phyloP scores from a whole-genome alignment of 768 basidiomycete genomes.

The Exsudoporus frostii region DNA sequence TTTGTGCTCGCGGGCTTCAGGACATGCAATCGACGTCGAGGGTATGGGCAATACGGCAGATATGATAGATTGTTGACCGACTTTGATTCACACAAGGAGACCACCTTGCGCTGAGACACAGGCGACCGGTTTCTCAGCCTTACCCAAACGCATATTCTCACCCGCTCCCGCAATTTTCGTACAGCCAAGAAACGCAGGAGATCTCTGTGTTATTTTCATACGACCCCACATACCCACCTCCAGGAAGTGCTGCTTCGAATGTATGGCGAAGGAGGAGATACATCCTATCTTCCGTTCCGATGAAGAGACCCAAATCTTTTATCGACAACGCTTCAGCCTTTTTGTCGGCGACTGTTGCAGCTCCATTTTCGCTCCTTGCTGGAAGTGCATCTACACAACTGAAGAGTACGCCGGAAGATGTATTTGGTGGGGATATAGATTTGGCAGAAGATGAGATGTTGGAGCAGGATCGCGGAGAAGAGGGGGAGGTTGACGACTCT shows the following conservation, averaged over 20 bases:
- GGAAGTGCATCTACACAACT: conserved; percentile 30
- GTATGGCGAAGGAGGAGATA: conserved; percentile 61
- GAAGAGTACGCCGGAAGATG: conserved; percentile 61
- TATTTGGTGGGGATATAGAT: conserved; percentile 67
- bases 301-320: conserved; percentile 63
- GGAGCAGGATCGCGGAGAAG: conserved; percentile 76
- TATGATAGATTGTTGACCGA: conserved; percentile 4
- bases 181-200: conserved; percentile 49
- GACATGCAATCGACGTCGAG: conserved; percentile 81
- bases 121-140: conserved; percentile 70
- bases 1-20: conserved; percentile 73
- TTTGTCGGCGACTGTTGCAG: conserved; percentile 55
- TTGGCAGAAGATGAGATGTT: conserved; percentile 73
- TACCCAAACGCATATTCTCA: conserved; percentile 80
- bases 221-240: conserved; percentile 61
- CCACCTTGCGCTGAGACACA: conserved; percentile 67
- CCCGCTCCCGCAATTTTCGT: conserved; percentile 68
- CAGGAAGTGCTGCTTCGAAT: conserved; percentile 32
- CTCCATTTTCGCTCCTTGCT: conserved; percentile 55
- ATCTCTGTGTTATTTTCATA: conserved; percentile 57
- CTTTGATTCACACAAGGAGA: conserved; percentile 43
- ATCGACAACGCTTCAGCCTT: conserved; percentile 70
- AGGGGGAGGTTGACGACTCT: conserved; percentile 76
- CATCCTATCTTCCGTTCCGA: conserved; percentile 62
- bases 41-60: conserved; percentile 37